Evolutionary conservation across 768 basidiomycete species (phyloP).

Genomic region (Lyophyllum semitale): DNA sequence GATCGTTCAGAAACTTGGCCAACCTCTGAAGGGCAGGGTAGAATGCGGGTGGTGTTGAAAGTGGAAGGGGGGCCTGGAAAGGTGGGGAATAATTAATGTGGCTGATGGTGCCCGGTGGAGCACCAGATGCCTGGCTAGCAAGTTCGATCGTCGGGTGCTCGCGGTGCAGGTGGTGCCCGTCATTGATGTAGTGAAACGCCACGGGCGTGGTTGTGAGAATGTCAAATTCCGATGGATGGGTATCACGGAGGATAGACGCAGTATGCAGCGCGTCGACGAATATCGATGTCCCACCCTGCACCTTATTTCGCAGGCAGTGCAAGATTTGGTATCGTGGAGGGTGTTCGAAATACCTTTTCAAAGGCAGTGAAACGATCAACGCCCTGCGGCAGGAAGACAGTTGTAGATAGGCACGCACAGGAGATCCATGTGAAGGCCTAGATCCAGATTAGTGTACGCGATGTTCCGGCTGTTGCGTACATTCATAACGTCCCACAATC

Average conservation of each 20-base stretch:
- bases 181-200: constrained; percentile 91
- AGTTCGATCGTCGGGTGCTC: constrained; percentile 80
- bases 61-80: constrained; percentile 82
- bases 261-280: constrained; percentile 83
- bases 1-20: constrained; percentile 54
- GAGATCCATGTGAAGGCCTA: constrained; percentile 92
- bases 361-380: neutral
- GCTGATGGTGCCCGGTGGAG: constrained; percentile 37
- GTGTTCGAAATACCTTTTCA: constrained; percentile 80
- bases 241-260: constrained; percentile 51
- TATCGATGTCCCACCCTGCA: constrained; percentile 80
- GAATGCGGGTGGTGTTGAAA: constrained; percentile 54
- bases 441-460: constrained; percentile 88
- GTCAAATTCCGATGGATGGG: constrained; percentile 53
- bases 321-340: constrained; percentile 93
- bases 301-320: constrained; percentile 86
- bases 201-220: constrained; percentile 65
- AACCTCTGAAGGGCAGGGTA: constrained; percentile 68
- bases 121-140: constrained; percentile 21
- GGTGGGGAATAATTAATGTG: constrained; percentile 93
- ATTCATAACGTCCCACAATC: constrained; percentile 86
- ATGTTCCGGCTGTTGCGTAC: constrained; percentile 79
- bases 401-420: constrained; percentile 53
- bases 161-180: constrained; percentile 78
- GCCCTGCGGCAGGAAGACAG: neutral